These are phyloP conservation scores for Tulasnella sp. DNA, from an alignment of 768 basidiomycete genomes.

Conservation along the genomic window DNA sequence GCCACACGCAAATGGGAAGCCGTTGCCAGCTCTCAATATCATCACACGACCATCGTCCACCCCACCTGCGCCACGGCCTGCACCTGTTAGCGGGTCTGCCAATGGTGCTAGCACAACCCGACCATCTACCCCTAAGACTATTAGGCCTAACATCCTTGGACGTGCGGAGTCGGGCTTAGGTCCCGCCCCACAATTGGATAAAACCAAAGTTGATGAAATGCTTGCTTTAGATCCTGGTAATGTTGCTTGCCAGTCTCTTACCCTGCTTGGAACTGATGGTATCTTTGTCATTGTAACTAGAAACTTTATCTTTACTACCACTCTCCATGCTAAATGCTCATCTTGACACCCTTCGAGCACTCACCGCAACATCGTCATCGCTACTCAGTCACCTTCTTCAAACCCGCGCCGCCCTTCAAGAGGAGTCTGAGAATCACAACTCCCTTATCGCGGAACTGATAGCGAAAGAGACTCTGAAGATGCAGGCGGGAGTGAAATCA, in stretches of 20 bases:
- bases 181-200: constrained; percentile 63
- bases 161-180: constrained; percentile 42
- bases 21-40: constrained; percentile 72
- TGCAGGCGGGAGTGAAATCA: constrained; percentile 22
- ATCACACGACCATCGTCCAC: constrained; percentile 73
- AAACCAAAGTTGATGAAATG: constrained; percentile 50
- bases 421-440: constrained; percentile 84
- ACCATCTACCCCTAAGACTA: constrained; percentile 27
- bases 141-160: constrained; percentile 17
- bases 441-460: constrained; percentile 84
- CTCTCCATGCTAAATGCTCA: constrained; percentile 53
- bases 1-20: constrained; percentile 51
- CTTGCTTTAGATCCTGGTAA: constrained; percentile 58
- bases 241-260: constrained; percentile 13
- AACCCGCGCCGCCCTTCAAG: constrained; percentile 67
- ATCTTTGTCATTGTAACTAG: constrained; percentile 31
- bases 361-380: constrained; percentile 65
- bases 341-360: constrained; percentile 53
- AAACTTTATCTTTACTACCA: constrained; percentile 61
- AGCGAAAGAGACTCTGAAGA: constrained; percentile 52
- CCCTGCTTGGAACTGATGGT: neutral
- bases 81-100: constrained; percentile 30
- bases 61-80: constrained; percentile 50
- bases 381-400: constrained; percentile 76
- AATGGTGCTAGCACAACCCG: constrained; percentile 19